Percentiles rank a stretch among this genome's conserved stretches.
Evolutionary conservation across 208 protist species (phyloP).

Genomic region (Acanthamoeba lenticulata): DNA sequence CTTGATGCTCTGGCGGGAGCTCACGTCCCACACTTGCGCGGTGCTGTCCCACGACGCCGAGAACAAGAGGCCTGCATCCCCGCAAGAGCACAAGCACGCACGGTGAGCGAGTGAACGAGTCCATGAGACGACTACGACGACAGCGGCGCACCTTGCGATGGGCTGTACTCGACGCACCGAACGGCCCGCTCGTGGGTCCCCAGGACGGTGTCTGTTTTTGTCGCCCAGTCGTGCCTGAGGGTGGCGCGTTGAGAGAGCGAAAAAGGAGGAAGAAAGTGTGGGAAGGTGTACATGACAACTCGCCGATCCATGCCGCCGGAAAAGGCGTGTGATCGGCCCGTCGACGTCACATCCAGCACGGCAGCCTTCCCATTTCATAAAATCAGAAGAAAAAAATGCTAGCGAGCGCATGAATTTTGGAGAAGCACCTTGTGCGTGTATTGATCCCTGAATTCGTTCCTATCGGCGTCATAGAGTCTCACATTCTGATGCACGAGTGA

Average conservation of each 20-base stretch:
- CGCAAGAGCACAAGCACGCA: background rate
- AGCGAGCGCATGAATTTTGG: background rate
- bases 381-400: background rate
- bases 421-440: conserved; percentile 8
- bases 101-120: background rate
- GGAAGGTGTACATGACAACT: background rate
- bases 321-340: background rate
- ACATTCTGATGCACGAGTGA: background rate
- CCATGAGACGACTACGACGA: background rate
- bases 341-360: background rate
- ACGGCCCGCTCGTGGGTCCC: background rate
- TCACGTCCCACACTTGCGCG: conserved; percentile 13
- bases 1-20: background rate
- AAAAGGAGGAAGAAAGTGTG: background rate
- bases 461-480: background rate
- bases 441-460: background rate
- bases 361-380: too few relatives aligned
- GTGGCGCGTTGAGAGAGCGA: background rate
- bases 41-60: conserved; percentile 44
- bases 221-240: background rate
- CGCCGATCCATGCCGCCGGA: background rate
- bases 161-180: background rate
- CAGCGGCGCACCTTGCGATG: background rate
- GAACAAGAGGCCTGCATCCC: conserved; percentile 24
- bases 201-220: background rate